Percentiles rank a stretch among this genome's conserved stretches.
These are phyloP conservation scores for Nicotiana obtusifolia DNA, from an alignment of 257 asterid genomes.

Conservation along the genomic window DNA sequence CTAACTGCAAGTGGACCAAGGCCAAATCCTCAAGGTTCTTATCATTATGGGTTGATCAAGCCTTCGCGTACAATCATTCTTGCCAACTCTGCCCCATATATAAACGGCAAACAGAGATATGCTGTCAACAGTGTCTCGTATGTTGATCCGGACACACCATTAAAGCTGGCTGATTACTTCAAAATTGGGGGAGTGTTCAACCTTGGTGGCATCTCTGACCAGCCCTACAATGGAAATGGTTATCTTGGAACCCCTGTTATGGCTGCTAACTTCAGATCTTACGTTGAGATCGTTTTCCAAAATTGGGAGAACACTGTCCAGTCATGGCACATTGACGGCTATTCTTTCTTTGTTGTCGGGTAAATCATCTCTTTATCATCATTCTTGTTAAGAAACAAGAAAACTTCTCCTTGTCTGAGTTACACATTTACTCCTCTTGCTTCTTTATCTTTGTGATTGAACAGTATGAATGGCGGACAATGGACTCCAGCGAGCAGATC, in stretches of 20 bases:
- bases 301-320: conserved; percentile 78
- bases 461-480: conserved; percentile 86
- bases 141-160: conserved; percentile 63
- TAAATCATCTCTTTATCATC: conserved; percentile 12
- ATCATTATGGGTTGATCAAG: conserved; percentile 86
- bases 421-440: background rate
- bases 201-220: conserved; percentile 62
- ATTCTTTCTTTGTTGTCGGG: conserved; percentile 91
- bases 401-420: background rate
- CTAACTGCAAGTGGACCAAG: conserved; percentile 95
- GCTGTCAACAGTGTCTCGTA: conserved; percentile 87
- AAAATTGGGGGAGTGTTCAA: conserved; percentile 74
- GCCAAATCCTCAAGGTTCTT: conserved; percentile 97
- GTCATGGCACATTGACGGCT: conserved; percentile 92
- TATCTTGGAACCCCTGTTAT: conserved; percentile 74
- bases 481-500: conserved; percentile 71
- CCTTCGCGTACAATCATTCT: conserved; percentile 68
- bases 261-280: conserved; percentile 64
- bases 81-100: conserved; percentile 78
- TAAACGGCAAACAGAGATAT: conserved; percentile 74
- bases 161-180: conserved; percentile 83
- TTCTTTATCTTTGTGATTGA: conserved; percentile 12
- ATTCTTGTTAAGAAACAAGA: background rate
- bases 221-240: conserved; percentile 44
- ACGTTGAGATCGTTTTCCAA: conserved; percentile 76